Base-by-base conservation (phyloP, 1,139 yeast species). In the Magnusiomyces fungicola region DNA sequence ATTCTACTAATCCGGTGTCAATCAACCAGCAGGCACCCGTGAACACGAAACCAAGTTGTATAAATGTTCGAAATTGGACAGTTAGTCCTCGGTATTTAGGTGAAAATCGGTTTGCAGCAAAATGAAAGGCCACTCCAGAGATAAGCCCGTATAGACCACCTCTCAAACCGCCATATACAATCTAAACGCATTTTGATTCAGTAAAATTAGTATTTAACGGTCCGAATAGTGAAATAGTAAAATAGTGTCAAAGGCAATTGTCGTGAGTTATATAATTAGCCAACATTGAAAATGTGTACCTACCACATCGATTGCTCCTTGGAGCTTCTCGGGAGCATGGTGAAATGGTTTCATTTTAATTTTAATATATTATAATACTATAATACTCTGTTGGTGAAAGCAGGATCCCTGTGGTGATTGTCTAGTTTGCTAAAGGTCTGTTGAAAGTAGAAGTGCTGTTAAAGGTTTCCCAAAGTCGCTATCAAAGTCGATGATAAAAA, bases 301-400 rank as follows among this genome's bases (percentile, higher is more conserved):
- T 56, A 62, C 65, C 30, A 56, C 61, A 36, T 61, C 55, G 10
- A 57, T 51, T 22, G 67, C 67, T 6, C 64, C 66, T 27, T 61
- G 55, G 25, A 63, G 54, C 48, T 57, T 59, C 16, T 55, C 55
- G 2, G 65, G 65, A 36, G 61, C 59, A 43, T 63, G 65, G 46
- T 63, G 67, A 14, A 63, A 59, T 3, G 67, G 67, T 34, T 58
- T 54, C 62, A 62, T 61, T 34, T 14, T 32, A n/a, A 14, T 14
- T 6, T n/a, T n/a, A n/a, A n/a, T n/a, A n/a, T n/a, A n/a, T n/a
- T n/a, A n/a, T n/a, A n/a, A n/a, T n/a, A n/a, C n/a, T n/a, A n/a
- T n/a, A n/a, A n/a, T n/a, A n/a, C n/a, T n/a, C n/a, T n/a, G n/a
- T n/a, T n/a, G n/a, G 5, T 4, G 16, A 32, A 32, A 32, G 10